Conservation (phyloP, 495 filamentous ascomycete genomes). For the Jackrogersella minutella region DNA sequence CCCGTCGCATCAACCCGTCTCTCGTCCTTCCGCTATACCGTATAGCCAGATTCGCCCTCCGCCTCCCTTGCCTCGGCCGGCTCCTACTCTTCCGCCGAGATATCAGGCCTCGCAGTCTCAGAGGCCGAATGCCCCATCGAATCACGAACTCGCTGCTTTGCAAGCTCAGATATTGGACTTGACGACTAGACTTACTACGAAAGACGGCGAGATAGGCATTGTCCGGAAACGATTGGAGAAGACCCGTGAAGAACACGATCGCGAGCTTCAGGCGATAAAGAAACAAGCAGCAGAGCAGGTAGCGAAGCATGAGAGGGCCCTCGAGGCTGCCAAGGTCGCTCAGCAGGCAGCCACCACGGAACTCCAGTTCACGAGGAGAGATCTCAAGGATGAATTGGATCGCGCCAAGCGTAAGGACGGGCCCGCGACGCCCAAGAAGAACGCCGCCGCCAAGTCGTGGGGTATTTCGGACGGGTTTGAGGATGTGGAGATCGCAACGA, state of each 20-base stretch:
- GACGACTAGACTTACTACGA: slow-evolving; percentile 52
- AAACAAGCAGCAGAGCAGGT: slow-evolving; percentile 56
- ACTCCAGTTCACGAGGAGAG: slow-evolving; percentile 60
- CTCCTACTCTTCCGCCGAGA: slow-evolving; percentile 35
- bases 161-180: slow-evolving; percentile 49
- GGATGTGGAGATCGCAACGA: slow-evolving; percentile 57
- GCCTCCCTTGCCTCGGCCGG: slow-evolving; percentile 35
- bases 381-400: slow-evolving; percentile 58
- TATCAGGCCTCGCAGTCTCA: slow-evolving; percentile 43
- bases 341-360: slow-evolving; percentile 58
- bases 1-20: slow-evolving; percentile 39
- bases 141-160: slow-evolving; percentile 37
- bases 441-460: slow-evolving; percentile 47
- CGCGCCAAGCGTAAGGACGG: slow-evolving; percentile 49
- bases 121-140: slow-evolving; percentile 18
- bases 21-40: slow-evolving; percentile 26
- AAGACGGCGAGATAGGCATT: slow-evolving; percentile 61
- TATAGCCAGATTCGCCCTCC: slow-evolving; percentile 40
- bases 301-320: slow-evolving; percentile 54
- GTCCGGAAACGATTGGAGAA: slow-evolving; percentile 62
- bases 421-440: slow-evolving; percentile 58
- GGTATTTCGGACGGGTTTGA: slow-evolving; percentile 62
- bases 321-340: slow-evolving; percentile 56
- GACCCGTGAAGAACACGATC: slow-evolving; percentile 51
- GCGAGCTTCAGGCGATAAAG: slow-evolving; percentile 54